Conservation (phyloP, 257 asterid genomes). For the Mentha longifolia region DNA sequence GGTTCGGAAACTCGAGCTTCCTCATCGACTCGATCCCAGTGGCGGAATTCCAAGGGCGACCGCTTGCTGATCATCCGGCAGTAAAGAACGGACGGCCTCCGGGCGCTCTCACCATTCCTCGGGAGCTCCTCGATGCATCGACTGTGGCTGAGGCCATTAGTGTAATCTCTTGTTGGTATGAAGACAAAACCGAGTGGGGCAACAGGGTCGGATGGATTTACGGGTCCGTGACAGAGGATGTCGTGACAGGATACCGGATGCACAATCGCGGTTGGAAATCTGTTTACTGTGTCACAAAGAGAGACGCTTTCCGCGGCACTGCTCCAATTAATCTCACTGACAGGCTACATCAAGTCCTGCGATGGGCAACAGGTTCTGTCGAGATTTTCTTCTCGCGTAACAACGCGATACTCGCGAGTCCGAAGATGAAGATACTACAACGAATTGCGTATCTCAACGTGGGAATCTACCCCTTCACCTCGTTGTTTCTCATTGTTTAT, state of each 20-base stretch:
- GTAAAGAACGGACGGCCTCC: slow-evolving; percentile 82
- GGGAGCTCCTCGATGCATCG: slow-evolving; percentile 82
- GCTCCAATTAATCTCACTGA: slow-evolving; percentile 89
- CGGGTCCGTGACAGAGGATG: slow-evolving; percentile 86
- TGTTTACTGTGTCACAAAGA: slow-evolving; percentile 75
- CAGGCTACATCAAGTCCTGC: slow-evolving; percentile 87
- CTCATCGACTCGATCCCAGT: slow-evolving; percentile 80
- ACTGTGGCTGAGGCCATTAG: slow-evolving; percentile 90
- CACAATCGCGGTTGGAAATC: slow-evolving; percentile 92
- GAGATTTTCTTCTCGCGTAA: slow-evolving; percentile 90
- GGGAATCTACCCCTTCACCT: slow-evolving; percentile 85
- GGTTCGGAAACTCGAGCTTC: slow-evolving; percentile 78
- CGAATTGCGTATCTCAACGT: slow-evolving; percentile 81
- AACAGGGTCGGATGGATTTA: slow-evolving; percentile 91
- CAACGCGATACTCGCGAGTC: slow-evolving; percentile 75
- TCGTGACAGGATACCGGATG: slow-evolving; percentile 90
- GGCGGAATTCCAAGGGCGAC: slow-evolving; percentile 84
- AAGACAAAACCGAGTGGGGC: slow-evolving; percentile 95
- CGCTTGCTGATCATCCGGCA: slow-evolving; percentile 87
- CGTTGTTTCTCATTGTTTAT: slow-evolving; percentile 75
- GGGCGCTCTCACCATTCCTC: slow-evolving; percentile 70
- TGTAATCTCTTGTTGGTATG: slow-evolving; percentile 89
- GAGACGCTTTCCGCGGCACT: slow-evolving; percentile 91
- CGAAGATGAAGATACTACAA: slow-evolving; percentile 72
- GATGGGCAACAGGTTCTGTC: slow-evolving; percentile 93